Percentiles rank a stretch among this genome's conserved stretches.
phyloP scores from a whole-genome alignment of 2,329 filamentous ascomycete genomes.

The Cercospora nicotianae region DNA sequence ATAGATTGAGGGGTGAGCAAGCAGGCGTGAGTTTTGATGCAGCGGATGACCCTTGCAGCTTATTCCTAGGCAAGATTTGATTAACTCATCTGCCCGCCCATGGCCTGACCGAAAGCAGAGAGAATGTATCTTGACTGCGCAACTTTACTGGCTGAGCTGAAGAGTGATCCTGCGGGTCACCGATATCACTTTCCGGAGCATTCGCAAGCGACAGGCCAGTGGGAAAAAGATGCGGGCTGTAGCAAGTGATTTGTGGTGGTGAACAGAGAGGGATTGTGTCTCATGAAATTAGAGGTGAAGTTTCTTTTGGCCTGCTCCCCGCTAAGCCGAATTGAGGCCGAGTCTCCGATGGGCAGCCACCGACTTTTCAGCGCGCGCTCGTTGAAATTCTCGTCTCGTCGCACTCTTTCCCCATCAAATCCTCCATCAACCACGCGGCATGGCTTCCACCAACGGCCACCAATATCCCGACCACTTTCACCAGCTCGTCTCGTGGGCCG shows the following conservation, averaged over 20 bases:
- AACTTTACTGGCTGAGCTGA: not conserved
- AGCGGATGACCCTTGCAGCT: not conserved
- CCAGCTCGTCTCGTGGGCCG: constrained; percentile 7
- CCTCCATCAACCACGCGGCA: not conserved
- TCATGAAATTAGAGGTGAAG: not conserved
- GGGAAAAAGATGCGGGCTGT: not conserved
- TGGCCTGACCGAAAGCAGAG: not conserved
- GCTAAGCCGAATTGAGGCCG: not conserved
- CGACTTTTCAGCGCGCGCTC: not conserved
- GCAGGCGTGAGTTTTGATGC: not conserved
- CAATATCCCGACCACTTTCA: constrained; percentile 9
- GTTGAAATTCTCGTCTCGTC: not conserved
- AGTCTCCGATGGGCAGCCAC: not conserved
- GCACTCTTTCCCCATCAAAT: not conserved
- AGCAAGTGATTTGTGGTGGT: not conserved
- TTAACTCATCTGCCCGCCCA: constrained; percentile 1
- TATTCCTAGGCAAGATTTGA: constrained; percentile 5
- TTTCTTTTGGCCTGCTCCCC: not conserved
- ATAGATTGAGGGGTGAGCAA: too few relatives aligned
- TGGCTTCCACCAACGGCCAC: not conserved
- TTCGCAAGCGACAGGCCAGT: not conserved
- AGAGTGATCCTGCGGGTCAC: not conserved
- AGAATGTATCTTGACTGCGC: not conserved
- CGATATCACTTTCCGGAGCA: not conserved
- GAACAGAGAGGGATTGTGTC: not conserved